Conservation (phyloP, 495 filamentous ascomycete genomes). For the Aspergillus sclerotiicarbonarius region DNA sequence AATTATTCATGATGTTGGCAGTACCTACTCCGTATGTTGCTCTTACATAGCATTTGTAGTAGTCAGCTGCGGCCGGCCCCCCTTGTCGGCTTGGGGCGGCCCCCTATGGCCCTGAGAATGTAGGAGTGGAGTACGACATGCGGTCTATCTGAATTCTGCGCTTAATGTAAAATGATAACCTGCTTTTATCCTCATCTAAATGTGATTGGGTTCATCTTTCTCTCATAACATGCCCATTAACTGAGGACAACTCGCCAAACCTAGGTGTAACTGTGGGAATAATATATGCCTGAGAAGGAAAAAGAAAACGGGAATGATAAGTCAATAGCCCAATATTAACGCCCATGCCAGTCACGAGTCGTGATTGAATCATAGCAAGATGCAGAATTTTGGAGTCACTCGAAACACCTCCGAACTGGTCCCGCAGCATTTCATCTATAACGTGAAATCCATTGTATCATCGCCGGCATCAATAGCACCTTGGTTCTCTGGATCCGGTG, state of each 20-base stretch:
- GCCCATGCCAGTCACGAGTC: conserved; percentile 22
- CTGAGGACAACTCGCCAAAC: background rate
- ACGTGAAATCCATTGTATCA: conserved; percentile 75
- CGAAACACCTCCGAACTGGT: conserved; percentile 7
- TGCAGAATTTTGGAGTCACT: conserved; percentile 1
- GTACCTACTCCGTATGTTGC: too few species aligned
- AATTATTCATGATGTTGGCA: too few species aligned
- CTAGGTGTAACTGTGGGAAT: conserved; percentile 15
- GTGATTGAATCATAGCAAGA: conserved; percentile 31
- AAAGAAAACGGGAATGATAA: conserved; percentile 11
- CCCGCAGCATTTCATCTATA: conserved; percentile 31
- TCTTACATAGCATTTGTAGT: too few species aligned
- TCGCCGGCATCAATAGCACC: conserved; percentile 69
- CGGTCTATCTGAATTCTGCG: too few species aligned
- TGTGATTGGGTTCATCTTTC: background rate
- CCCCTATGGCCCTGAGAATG: too few species aligned
- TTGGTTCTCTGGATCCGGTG: conserved; percentile 53
- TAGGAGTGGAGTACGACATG: too few species aligned
- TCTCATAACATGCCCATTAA: background rate
- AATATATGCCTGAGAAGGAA: conserved; percentile 30
- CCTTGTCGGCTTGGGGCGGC: too few species aligned
- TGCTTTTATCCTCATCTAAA: background rate
- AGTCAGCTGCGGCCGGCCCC: too few species aligned
- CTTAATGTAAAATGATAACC: background rate
- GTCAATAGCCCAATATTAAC: conserved; percentile 21